These are phyloP conservation scores for Eremochloa ophiuroides DNA, from an alignment of 176 grass and related monocot genomes.

Conservation along the genomic window DNA sequence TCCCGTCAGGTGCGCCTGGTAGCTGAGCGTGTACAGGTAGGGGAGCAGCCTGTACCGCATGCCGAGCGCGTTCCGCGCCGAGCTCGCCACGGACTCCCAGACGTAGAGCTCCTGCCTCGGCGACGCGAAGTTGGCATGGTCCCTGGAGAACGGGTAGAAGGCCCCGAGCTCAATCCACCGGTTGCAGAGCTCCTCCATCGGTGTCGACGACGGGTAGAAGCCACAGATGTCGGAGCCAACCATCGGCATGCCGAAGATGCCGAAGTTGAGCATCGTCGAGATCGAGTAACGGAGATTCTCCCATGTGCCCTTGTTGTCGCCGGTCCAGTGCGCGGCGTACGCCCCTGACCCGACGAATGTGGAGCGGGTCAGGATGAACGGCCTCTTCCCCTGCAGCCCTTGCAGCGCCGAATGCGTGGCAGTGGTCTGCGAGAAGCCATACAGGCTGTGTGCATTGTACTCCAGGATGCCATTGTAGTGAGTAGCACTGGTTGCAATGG, in stretches of 20 bases:
- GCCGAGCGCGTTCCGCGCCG: slow-evolving; percentile 69
- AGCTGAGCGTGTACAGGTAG: slow-evolving; percentile 82
- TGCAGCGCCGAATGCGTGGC: slow-evolving; percentile 70
- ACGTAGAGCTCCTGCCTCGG: slow-evolving; percentile 79
- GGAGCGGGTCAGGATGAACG: slow-evolving; percentile 85
- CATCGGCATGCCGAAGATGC: slow-evolving; percentile 96
- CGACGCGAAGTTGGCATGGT: slow-evolving; percentile 88
- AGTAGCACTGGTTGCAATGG: slow-evolving; percentile 62
- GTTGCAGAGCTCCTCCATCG: slow-evolving; percentile 89
- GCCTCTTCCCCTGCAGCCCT: slow-evolving; percentile 63
- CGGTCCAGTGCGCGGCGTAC: slow-evolving; percentile 82
- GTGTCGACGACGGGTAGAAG: slow-evolving; percentile 61
- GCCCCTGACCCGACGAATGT: slow-evolving; percentile 73
- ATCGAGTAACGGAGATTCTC: slow-evolving; percentile 78
- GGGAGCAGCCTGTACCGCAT: slow-evolving; percentile 75
- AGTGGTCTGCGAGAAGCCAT: slow-evolving; percentile 87
- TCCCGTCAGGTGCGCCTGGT: slow-evolving; percentile 67
- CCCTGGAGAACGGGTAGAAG: slow-evolving; percentile 94
- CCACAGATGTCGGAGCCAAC: slow-evolving; percentile 84
- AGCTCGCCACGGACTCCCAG: slow-evolving; percentile 77
- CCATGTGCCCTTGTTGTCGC: slow-evolving; percentile 96
- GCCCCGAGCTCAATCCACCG: slow-evolving; percentile 95
- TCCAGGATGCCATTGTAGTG: slow-evolving; percentile 79
- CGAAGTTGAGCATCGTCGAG: slow-evolving; percentile 78
- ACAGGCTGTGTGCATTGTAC: slow-evolving; percentile 83